Percentiles rank a stretch among this genome's conserved stretches.
phyloP scores from a whole-genome alignment of 1,284 basidiomycete genomes.

The Amylostereum areolatum region DNA sequence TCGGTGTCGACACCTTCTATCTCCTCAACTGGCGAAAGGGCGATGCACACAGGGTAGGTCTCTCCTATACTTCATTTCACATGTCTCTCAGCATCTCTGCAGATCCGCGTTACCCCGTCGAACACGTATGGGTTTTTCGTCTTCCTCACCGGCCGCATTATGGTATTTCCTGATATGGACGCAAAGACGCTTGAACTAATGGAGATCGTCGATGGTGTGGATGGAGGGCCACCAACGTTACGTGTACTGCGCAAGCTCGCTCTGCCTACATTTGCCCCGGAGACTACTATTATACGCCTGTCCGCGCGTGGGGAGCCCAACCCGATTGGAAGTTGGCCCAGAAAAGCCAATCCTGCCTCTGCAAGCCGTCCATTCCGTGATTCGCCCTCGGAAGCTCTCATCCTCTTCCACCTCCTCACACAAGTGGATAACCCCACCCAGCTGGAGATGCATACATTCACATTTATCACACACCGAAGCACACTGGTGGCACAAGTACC shows the following conservation, averaged over 20 bases:
- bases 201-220: slow-evolving; percentile 20
- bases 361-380: slow-evolving; percentile 22
- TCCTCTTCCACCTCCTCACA: slow-evolving; percentile 35
- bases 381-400: slow-evolving; percentile 29
- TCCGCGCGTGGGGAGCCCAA: slow-evolving; percentile 41
- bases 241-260: slow-evolving; percentile 17
- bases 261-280: slow-evolving; percentile 28
- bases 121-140: slow-evolving; percentile 32
- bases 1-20: slow-evolving; percentile 28
- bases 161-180: slow-evolving; percentile 36
- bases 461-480: slow-evolving; percentile 35
- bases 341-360: slow-evolving; percentile 4
- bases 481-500: slow-evolving; percentile 21
- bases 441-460: slow-evolving; percentile 20
- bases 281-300: slow-evolving; percentile 23
- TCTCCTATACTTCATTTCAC: slow-evolving; percentile 2
- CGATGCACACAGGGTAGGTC: slow-evolving; percentile 27
- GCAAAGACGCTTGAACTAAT: slow-evolving; percentile 32
- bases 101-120: slow-evolving; percentile 21
- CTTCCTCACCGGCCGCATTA: slow-evolving; percentile 31
- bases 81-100: slow-evolving; percentile 1
- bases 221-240: neutral
- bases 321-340: slow-evolving; percentile 21
- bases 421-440: slow-evolving; percentile 10
- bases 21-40: slow-evolving; percentile 39